Evolutionary conservation across 495 filamentous ascomycete species (phyloP).

Genomic region (Aspergillus egyptiacus): DNA sequence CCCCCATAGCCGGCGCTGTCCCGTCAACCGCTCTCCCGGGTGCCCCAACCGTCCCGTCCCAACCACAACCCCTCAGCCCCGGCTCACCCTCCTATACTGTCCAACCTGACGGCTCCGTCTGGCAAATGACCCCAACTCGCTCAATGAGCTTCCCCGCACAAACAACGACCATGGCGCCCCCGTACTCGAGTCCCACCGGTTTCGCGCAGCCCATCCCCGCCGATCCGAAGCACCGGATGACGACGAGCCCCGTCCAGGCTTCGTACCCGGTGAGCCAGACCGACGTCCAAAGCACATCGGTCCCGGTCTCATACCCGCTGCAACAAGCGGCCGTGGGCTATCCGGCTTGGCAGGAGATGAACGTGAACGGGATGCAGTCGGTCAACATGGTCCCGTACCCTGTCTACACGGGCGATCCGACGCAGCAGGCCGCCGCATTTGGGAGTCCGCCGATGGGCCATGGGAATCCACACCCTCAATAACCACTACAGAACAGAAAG

Average conservation of each 20-base stretch:
- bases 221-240: conserved; percentile 40
- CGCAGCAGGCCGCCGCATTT: conserved; percentile 26
- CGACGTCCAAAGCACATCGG: conserved; percentile 27
- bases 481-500: conserved; percentile 2
- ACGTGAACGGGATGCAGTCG: conserved; percentile 30
- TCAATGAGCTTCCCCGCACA: conserved; percentile 39
- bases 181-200: conserved; percentile 25
- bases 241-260: conserved; percentile 39
- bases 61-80: conserved; percentile 28
- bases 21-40: conserved; percentile 27
- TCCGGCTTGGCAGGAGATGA: conserved; percentile 35
- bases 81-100: conserved; percentile 30
- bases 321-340: conserved; percentile 33
- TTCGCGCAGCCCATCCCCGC: conserved; percentile 32
- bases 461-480: conserved; percentile 17
- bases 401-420: conserved; percentile 31
- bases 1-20: conserved; percentile 25
- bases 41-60: conserved; percentile 31
- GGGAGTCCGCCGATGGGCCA: conserved; percentile 35
- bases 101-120: conserved; percentile 37
- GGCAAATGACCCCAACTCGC: conserved; percentile 33
- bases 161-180: conserved; percentile 23
- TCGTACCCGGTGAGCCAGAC: conserved; percentile 25
- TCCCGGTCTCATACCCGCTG: conserved; percentile 31
- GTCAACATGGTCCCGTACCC: conserved; percentile 38